A percentile compares a stretch with the other conserved stretches of the same genome.
Conservation (phyloP, 495 filamentous ascomycete species). For the Parachaetomium inaequale region DNA sequence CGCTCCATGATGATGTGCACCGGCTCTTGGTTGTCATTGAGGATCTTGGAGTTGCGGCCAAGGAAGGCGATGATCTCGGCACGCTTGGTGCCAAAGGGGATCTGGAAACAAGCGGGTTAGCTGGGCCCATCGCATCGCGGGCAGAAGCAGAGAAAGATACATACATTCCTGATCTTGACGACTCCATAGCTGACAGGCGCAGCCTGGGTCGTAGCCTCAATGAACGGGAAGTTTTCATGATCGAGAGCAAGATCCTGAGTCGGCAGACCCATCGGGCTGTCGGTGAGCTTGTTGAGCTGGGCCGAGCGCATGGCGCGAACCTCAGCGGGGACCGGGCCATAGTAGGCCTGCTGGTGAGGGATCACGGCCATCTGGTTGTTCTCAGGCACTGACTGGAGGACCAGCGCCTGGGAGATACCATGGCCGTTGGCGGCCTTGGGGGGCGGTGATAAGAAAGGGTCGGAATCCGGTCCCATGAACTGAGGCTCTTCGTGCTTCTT, state of each 20-base stretch:
- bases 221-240: conserved; percentile 41
- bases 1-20: conserved; percentile 86
- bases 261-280: conserved; percentile 25
- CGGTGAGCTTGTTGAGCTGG: conserved; percentile 31
- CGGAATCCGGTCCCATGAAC: neutral
- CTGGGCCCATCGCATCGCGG: neutral
- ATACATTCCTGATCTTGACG: conserved; percentile 37
- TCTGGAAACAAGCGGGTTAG: conserved; percentile 41
- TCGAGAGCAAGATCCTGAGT: conserved; percentile 31
- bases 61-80: conserved; percentile 65
- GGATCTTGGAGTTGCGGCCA: conserved; percentile 60
- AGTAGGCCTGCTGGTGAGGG: neutral
- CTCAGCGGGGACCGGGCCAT: conserved; percentile 7
- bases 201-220: conserved; percentile 30
- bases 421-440: neutral
- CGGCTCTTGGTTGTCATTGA: conserved; percentile 55
- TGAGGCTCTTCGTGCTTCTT: neutral
- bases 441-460: conserved; percentile 12
- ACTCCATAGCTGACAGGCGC: conserved; percentile 26
- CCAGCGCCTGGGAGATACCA: neutral
- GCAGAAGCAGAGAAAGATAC: conserved; percentile 6
- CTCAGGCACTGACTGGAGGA: conserved; percentile 2
- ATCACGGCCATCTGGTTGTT: neutral
- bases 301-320: conserved; percentile 27
- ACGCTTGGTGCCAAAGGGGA: conserved; percentile 66